Evolutionary conservation across 2,329 filamentous ascomycete genomes (phyloP), one percentile per base, ranked within the genome.

Genomic region (Cercospora berteroae): DNA sequence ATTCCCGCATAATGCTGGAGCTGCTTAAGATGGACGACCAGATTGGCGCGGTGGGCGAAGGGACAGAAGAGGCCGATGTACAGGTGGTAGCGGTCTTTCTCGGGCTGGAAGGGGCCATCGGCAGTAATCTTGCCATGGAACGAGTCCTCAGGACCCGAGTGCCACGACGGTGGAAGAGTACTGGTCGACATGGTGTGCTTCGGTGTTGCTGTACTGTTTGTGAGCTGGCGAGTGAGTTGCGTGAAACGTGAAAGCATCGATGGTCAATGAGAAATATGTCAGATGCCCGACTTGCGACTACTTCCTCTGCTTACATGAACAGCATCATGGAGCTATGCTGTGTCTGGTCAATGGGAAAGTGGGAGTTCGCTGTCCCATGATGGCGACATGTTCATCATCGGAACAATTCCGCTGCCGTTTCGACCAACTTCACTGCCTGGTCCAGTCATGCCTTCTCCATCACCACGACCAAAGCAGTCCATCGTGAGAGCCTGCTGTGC

Each of bases 21-120:
- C 36, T 85, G 84, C 73, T 88, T 87, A 59, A 89, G 79, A 59
- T 87, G 81, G 5, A 86, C 81, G 8, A 87, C 80, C 10, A 89
- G 77, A 71, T 87, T 88, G 16, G 78, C 84, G 10, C 87, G 83
- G 73, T 89, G 88, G 2, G 88, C 87, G 70, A 89, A 89, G 2
- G 87, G 88, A 72, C 87, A 89, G 79, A 90, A 90, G 29, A 89
- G 82, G 20, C 87, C 84, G 48, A 87, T 83, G 71, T 86, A 86
- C 2, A 87, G 76, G 72, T 87, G 84, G 75, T 87, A 87, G 48
- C 85, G 81, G 57, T 80, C 81, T 42, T 79, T 80, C 69, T 85
- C 83, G 1, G 84, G 82, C 5, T 80, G 79, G 71, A 86, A 87
- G 16, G 81, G 77, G 13, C 81, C 80, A 16, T 80, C 77, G 27